These are phyloP conservation scores for Tetrapisispora taiwanensis DNA, from an alignment of 805 yeast genomes.

Conservation along the genomic window DNA sequence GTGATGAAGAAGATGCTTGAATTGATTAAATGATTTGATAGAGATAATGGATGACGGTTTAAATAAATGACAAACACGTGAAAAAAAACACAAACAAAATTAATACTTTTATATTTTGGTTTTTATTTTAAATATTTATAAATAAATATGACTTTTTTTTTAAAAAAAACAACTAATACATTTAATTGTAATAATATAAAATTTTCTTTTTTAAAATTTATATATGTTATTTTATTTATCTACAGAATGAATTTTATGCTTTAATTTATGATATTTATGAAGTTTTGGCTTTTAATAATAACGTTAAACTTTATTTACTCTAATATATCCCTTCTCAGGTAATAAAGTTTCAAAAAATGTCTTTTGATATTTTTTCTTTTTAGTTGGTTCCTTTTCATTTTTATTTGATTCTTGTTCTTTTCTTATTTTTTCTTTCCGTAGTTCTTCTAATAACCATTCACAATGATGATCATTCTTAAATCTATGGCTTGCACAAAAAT, in stretches of 20 bases:
- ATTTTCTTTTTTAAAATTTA: no score
- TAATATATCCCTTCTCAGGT: slow-evolving; percentile 2
- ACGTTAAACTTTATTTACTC: neutral
- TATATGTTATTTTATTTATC: no score
- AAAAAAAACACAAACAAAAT: neutral
- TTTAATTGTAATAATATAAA: no score
- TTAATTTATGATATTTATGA: no score
- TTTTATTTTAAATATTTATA: no score
- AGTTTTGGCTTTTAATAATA: no score
- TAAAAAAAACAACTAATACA: no score
- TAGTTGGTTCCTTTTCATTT: neutral
- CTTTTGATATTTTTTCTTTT: neutral
- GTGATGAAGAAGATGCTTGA: slow-evolving; percentile 19
- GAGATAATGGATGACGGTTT: no score
- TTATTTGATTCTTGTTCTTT: neutral
- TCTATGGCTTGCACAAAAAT: slow-evolving; percentile 25
- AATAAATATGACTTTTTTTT: no score
- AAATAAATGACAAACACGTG: no score
- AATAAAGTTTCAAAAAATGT: slow-evolving; percentile 3
- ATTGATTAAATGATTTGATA: no score
- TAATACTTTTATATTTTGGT: neutral
- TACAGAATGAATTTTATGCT: no score
- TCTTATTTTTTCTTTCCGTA: neutral
- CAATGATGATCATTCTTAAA: slow-evolving; percentile 23
- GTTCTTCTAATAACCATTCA: slow-evolving; percentile 7